Evolutionary conservation across 176 grass and related monocot genomes (phyloP), one percentile per base, ranked within the genome.

Genomic region (Alloteropsis semialata): DNA sequence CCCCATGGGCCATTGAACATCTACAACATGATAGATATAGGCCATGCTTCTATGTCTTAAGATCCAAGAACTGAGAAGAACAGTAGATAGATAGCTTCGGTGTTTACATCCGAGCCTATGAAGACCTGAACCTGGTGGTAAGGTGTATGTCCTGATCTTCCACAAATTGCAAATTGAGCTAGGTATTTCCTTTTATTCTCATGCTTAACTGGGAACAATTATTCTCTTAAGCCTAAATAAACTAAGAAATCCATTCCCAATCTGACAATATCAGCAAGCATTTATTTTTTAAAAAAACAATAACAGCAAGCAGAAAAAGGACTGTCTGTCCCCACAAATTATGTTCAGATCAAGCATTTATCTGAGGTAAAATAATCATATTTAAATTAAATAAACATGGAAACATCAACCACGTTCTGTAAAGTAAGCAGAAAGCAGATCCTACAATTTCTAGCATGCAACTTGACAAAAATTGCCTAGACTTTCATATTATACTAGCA

Each of bases 61-160:
- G 45, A 48, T 55, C 19, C 66, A 72, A 50, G 42, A 64, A 87
- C 60, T 81, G 46, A 71, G 7, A 73, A 73, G 13, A n/a, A n/a
- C 34, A 74, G 54, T 65, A 11, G 5, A 36, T 5, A 36, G 34
- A 29, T 17, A 45, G n/a, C 43, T 45, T 45, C 43, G 43, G 13
- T 30, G 2, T 12, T 76, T 76, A 16, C n/a, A 59, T 77, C n/a
- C 38, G 38, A 77, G 24, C 24, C 24, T 30, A 43, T 0, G 9
- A 77, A 59, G 36, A 76, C 7, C 28, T 39, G 34, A 58, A 44
- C 18, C 27, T 2, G 43, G 25, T 29, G 69, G 25, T 48, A 49
- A 15, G 42, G 24, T 49, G 42, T 43, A 43, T 27, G 19, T 46
- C 17, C 8, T 32, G 28, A 49, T 3, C 70, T 51, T 29, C 25